Evolutionary conservation across 1,284 basidiomycete species (phyloP), one percentile per base, ranked within the genome.

Genomic region (Sphaerobolus stellatus): DNA sequence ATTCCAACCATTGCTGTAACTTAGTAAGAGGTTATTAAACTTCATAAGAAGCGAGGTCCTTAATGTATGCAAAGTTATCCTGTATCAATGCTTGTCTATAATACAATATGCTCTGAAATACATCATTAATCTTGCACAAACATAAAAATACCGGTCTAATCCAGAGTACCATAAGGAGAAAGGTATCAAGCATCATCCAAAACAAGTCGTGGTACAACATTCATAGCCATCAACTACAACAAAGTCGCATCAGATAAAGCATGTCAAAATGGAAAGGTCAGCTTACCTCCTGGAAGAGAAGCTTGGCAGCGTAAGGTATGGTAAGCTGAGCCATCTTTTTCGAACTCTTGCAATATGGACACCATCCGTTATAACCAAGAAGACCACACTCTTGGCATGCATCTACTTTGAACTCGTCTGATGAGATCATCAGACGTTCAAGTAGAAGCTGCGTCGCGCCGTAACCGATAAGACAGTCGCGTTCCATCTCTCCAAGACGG

Each of bases 401-500:
- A 66, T 98, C 92, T 49, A 98, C 93, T 68, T 96, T 92, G 68
- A 99, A 99, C 63, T 94, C 93, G 75, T 96, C 93, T 16, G 92
- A 97, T 13, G 93, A 97, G 58, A 99, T 94, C 96, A 99, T 99
- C 16, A 99, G 80, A 20, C 97, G 88, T 73, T 98, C 97, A 7
- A 99, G 82, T 20, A 99, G 76, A 43, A 99, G 80, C 67, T 99
- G 96, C 1, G 95, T 97, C 2, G 97, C 97, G 20, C 95, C 95
- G 64, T 98, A 96, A 50, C 93, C 94, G 65, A 95, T 94, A 27
- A 95, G 76, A 69, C 93, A 99, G 72, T 99, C 97, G 49, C 97
- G 88, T 68, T 99, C 97, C 97, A 99, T 99, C 75, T 99, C 97
- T 56, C 97, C 97, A 16, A 99, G 79, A 56, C 97, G 92, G 60